Conservation (phyloP, 768 basidiomycete genomes). For the Leccinum subtestaceum region DNA sequence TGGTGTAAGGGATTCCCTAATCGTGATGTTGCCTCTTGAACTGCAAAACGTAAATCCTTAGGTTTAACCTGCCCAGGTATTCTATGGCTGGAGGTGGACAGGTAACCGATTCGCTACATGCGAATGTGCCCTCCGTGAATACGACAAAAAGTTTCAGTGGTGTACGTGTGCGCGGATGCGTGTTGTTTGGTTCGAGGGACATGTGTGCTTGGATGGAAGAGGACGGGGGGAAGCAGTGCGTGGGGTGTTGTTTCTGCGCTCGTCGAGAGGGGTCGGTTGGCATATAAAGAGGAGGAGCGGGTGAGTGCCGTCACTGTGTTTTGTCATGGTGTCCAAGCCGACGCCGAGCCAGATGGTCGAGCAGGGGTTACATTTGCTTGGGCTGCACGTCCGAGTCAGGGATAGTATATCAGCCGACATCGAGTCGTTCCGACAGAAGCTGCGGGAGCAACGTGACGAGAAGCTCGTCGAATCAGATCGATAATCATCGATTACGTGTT, state of each 20-base stretch:
- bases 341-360: constrained; percentile 71
- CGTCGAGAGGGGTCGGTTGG: constrained; percentile 80
- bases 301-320: constrained; percentile 43
- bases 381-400: constrained; percentile 55
- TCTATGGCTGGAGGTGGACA: too few relatives aligned
- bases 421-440: constrained; percentile 46
- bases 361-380: constrained; percentile 73
- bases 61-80: too few relatives aligned
- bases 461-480: constrained; percentile 55
- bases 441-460: constrained; percentile 72
- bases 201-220: constrained; percentile 84
- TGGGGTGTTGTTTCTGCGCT: constrained; percentile 88
- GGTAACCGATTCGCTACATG: too few relatives aligned
- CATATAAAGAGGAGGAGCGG: constrained; percentile 86
- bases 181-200: constrained; percentile 67
- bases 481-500: constrained; percentile 52
- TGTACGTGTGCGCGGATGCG: constrained; percentile 69
- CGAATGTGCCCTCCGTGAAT: too few relatives aligned
- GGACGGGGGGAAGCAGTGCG: constrained; percentile 75
- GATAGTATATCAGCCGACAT: constrained; percentile 57
- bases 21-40: too few relatives aligned
- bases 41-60: too few relatives aligned
- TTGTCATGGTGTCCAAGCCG: not conserved
- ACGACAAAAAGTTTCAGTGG: too few relatives aligned
- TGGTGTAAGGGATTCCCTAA: too few relatives aligned